Conservation (phyloP, 1,139 yeast species). For the Blastobotrys raffinosifermentans region DNA sequence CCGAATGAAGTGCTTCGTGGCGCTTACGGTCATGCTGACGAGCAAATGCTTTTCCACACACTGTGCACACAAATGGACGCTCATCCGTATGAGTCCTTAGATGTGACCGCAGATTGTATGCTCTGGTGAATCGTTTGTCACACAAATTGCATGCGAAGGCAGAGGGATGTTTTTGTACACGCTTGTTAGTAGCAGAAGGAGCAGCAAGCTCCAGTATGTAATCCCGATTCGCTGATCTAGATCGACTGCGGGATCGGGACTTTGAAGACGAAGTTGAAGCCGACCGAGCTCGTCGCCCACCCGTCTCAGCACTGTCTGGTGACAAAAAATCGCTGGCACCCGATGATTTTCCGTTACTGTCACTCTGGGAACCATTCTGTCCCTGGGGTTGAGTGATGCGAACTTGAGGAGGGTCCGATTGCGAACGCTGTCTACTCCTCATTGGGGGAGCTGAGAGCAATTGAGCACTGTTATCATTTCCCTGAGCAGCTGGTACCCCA, state of each 20-base stretch:
- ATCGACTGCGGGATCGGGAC: slow-evolving; percentile 21
- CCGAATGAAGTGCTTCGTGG: slow-evolving; percentile 89
- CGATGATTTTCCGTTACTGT: too few relatives aligned
- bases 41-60: slow-evolving; percentile 93
- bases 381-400: too few relatives aligned
- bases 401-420: too few relatives aligned
- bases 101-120: slow-evolving; percentile 88
- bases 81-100: slow-evolving; percentile 91
- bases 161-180: slow-evolving; percentile 71
- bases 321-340: too few relatives aligned
- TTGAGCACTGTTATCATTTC: too few relatives aligned
- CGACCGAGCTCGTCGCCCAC: slow-evolving; percentile 12
- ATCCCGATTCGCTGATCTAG: slow-evolving; percentile 27
- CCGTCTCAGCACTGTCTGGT: slow-evolving; percentile 13
- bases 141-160: slow-evolving; percentile 80
- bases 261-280: slow-evolving; percentile 5
- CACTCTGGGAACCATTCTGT: too few relatives aligned
- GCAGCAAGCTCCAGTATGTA: slow-evolving; percentile 33
- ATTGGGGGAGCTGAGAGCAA: too few relatives aligned
- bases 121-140: slow-evolving; percentile 82
- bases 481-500: too few relatives aligned
- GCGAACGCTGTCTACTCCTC: slow-evolving; percentile 19
- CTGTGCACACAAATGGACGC: slow-evolving; percentile 77
- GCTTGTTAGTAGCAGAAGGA: slow-evolving; percentile 37
- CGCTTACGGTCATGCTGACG: slow-evolving; percentile 92